Evolutionary conservation across 2,329 filamentous ascomycete species (phyloP), one percentile per base, ranked within the genome.

Genomic region (Leptographium flavum): DNA sequence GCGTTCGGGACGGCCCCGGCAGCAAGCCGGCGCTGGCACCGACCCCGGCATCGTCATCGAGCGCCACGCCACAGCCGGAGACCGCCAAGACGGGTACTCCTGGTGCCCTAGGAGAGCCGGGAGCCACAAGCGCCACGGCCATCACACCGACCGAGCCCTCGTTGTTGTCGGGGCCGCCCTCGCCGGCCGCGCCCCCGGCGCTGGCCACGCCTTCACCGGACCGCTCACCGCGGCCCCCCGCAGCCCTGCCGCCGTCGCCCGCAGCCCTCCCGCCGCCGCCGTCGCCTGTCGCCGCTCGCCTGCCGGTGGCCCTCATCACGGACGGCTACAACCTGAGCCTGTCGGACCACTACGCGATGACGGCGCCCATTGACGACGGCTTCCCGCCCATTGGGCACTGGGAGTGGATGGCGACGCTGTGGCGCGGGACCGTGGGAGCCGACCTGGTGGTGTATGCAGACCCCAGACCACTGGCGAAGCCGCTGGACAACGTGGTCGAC

Each of bases 321-420:
- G 74, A 63, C n/a, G 77, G 83, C 21, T 95, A 87, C 62, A 86
- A 87, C 49, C 74, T 95, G 35, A 83, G 81, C 13, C 74, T 82
- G 0, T 81, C 85, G 1, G 84, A 95, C 58, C 68, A 71, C 40
- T 90, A 82, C 58, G 83, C 87, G 1, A 77, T 75, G 45, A 68
- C 71, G 14, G 78, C 88, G 37, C 81, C 83, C 1, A 87, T 93
- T 52, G 67, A 71, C 17, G 87, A 94, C 57, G 70, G 73, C 7
- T 94, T 93, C 60, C 74, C 78, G 15, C 79, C 84, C 0, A 73
- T 83, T n/a, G 87, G 94, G 55, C 90, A 96, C 64, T 96, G 90
- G 87, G 84, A 93, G 61, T 96, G 90, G 90, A 87, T 92, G 69
- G 90, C 90, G 31, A 90, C 84, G 37, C 73, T 95, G 21, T 96